Evolutionary conservation across 441 rosid genomes (phyloP).

Genomic region (Viola pubescens): DNA sequence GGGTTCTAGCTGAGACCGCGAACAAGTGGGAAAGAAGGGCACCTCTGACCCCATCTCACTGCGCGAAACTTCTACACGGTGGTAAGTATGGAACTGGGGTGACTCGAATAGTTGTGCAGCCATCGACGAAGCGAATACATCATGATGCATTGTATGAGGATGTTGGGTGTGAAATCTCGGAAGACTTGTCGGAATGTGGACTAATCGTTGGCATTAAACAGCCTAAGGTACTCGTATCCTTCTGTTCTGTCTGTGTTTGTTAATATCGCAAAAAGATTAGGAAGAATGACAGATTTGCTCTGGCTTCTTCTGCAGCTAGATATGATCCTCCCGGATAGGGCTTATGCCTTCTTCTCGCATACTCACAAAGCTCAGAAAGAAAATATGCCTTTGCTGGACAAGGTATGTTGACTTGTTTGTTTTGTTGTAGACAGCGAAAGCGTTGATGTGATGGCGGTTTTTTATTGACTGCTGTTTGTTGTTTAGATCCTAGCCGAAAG

Average conservation of each 20-base stretch:
- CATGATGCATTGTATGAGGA: slow-evolving; percentile 42
- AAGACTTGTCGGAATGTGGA: slow-evolving; percentile 45
- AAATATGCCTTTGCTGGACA: slow-evolving; percentile 84
- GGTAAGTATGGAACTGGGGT: slow-evolving; percentile 64
- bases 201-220: slow-evolving; percentile 61
- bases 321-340: slow-evolving; percentile 78
- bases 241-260: neutral
- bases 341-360: slow-evolving; percentile 92
- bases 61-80: slow-evolving; percentile 72
- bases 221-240: slow-evolving; percentile 46
- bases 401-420: slow-evolving; percentile 33
- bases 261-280: neutral
- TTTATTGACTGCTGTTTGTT: slow-evolving; percentile 5
- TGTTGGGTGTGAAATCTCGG: slow-evolving; percentile 44
- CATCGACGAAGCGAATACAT: slow-evolving; percentile 44
- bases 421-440: neutral
- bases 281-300: slow-evolving; percentile 9
- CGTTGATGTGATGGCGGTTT: neutral
- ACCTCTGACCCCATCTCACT: slow-evolving; percentile 80
- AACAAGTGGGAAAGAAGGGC: slow-evolving; percentile 93
- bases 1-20: slow-evolving; percentile 65
- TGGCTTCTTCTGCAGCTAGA: slow-evolving; percentile 42
- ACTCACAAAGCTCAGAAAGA: slow-evolving; percentile 92
- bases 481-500: slow-evolving; percentile 57
- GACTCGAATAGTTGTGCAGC: slow-evolving; percentile 40